Conservation (phyloP, 352 stramenopile species). For the Pythium oligandrum region DNA sequence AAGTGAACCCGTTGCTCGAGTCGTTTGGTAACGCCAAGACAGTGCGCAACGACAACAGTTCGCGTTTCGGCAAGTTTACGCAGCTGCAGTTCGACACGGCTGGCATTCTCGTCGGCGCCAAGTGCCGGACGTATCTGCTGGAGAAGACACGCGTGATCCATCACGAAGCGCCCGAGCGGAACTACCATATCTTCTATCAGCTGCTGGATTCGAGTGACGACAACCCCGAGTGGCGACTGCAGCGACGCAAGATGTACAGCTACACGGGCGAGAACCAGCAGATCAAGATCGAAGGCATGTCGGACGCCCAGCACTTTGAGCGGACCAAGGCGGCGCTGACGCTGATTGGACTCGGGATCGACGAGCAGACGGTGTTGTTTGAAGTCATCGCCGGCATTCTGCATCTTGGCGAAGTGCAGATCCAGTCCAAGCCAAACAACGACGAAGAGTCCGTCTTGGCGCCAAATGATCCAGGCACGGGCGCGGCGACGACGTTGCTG, state of each 20-base stretch:
- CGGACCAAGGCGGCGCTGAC: slow-evolving; percentile 55
- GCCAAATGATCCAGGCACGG: slow-evolving; percentile 25
- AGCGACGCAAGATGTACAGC: slow-evolving; percentile 40
- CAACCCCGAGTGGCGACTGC: slow-evolving; percentile 40
- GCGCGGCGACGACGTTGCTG: slow-evolving; percentile 44
- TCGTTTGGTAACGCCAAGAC: slow-evolving; percentile 76
- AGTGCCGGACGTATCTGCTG: slow-evolving; percentile 88
- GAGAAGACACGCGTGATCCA: slow-evolving; percentile 90
- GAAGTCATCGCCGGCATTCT: slow-evolving; percentile 89
- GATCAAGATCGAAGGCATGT: slow-evolving; percentile 69
- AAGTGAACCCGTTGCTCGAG: slow-evolving; percentile 82
- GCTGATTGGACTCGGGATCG: slow-evolving; percentile 53
- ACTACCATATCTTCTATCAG: slow-evolving; percentile 87
- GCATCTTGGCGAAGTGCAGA: slow-evolving; percentile 95
- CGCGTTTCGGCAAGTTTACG: slow-evolving; percentile 50
- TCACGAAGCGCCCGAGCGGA: slow-evolving; percentile 60
- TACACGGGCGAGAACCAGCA: slow-evolving; percentile 60
- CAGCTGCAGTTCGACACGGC: slow-evolving; percentile 53
- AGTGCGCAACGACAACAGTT: slow-evolving; percentile 45
- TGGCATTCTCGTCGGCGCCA: slow-evolving; percentile 66
- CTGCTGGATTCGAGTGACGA: slow-evolving; percentile 18
- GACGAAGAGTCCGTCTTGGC: slow-evolving; percentile 68
- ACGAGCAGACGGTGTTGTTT: slow-evolving; percentile 61
- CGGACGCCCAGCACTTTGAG: slow-evolving; percentile 67
- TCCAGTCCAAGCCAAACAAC: slow-evolving; percentile 63